Conservation (phyloP, 352 stramenopile genomes). For the Globisporangium paddicum region DNA sequence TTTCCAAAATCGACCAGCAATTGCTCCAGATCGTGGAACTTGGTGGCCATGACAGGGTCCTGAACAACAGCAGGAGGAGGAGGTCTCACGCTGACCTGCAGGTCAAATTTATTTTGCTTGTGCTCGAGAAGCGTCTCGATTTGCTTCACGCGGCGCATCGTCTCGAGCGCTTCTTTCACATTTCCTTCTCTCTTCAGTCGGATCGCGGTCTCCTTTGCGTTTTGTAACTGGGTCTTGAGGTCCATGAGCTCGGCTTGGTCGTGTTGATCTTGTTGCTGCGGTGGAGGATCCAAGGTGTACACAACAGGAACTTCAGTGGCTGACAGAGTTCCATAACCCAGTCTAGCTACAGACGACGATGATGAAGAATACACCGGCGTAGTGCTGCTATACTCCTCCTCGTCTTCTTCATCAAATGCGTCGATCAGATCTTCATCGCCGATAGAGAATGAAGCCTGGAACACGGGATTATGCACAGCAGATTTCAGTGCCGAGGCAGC, state of each 20-base stretch:
- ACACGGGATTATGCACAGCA: background rate
- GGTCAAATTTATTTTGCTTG: slow-evolving; percentile 22
- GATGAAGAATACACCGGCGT: background rate
- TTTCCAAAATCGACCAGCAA: slow-evolving; percentile 68
- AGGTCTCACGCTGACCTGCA: background rate
- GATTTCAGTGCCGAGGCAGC: background rate
- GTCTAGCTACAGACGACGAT: background rate
- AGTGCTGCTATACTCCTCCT: slow-evolving; percentile 16
- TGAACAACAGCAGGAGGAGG: background rate
- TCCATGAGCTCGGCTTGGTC: slow-evolving; percentile 22
- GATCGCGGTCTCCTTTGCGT: slow-evolving; percentile 37
- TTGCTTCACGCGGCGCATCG: slow-evolving; percentile 66
- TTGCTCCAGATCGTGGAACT: slow-evolving; percentile 60
- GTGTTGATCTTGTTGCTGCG: background rate
- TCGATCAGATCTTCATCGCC: slow-evolving; percentile 65
- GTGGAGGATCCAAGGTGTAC: background rate
- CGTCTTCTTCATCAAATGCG: slow-evolving; percentile 53
- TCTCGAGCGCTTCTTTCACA: slow-evolving; percentile 50
- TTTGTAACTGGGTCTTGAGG: slow-evolving; percentile 37
- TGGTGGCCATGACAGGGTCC: slow-evolving; percentile 15
- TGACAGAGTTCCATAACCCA: background rate
- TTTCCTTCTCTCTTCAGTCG: slow-evolving; percentile 52
- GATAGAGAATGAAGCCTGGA: slow-evolving; percentile 19
- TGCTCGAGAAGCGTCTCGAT: slow-evolving; percentile 56
- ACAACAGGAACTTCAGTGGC: background rate